Evolutionary conservation across 208 protist genomes (phyloP).

Genomic region (Leishmania braziliensis): DNA sequence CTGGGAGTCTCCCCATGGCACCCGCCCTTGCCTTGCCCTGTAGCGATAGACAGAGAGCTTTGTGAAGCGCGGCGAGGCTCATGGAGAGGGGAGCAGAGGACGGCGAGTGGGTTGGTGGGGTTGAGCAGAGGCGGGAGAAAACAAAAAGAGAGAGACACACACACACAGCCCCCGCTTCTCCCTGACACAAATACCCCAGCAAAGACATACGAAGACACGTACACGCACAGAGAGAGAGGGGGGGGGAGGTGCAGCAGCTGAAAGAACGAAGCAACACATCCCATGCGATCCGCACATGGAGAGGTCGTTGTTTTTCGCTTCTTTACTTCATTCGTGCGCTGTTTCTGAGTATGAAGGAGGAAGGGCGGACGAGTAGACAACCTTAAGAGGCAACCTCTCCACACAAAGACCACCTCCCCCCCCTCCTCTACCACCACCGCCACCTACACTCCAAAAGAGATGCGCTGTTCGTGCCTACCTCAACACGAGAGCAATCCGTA

Average conservation of each 20-base stretch:
- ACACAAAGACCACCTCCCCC: not conserved
- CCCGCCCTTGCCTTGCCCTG: not conserved
- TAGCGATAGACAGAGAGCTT: not conserved
- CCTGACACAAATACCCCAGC: not conserved
- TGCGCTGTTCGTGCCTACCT: not conserved
- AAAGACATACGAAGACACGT: not conserved
- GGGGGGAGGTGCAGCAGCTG: no score
- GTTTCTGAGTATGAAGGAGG: no score
- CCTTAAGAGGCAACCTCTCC: no score
- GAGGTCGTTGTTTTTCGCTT: no score
- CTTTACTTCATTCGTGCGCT: no score
- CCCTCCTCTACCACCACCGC: not conserved
- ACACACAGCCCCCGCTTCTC: not conserved
- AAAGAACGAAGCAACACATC: no score
- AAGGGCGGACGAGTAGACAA: no score
- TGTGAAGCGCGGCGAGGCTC: not conserved
- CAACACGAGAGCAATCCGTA: not conserved
- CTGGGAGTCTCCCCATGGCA: not conserved
- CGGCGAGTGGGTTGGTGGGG: not conserved
- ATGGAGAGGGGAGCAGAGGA: not conserved
- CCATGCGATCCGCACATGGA: no score
- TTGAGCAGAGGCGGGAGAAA: not conserved
- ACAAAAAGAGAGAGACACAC: not conserved
- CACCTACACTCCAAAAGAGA: not conserved
- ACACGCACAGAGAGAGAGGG: no score